Base-by-base conservation (phyloP, 805 yeast species). In the Saccharomyces cerevisiae region DNA sequence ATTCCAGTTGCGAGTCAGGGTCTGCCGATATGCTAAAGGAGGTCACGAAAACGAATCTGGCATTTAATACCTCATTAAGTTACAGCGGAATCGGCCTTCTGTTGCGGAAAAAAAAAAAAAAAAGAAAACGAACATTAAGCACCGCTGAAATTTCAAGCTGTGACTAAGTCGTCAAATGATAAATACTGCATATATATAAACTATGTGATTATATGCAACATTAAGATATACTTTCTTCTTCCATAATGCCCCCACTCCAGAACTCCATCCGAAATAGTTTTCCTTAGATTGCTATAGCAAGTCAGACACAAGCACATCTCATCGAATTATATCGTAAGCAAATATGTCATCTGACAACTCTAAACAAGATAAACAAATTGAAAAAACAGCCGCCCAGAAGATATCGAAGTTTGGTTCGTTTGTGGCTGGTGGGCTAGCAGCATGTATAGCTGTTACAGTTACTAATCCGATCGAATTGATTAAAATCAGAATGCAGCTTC, bases 361-460 rank as follows among this genome's bases (percentile, higher is more conserved):
- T 13, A 50, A 55, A 28, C 29, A 53, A 27, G 56, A 49, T 8
- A 53, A 54, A 27, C 51, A 57, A 26, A 52, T 59, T 13, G 69
- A 66, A 49, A 73, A 73, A 56, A 62, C 79, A 4, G 83, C 82
- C 1, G 77, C 84, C n/a, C 84, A 81, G 59, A 74, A 79, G 59
- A 78, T 85, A 22, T 77, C 84, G 43, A 82, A 88, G 2, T 59
- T 76, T 11, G 95, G 95, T 22, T 95, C 96, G 1, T 89, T 91
- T 63, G 64, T 84, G 4, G 96, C 97, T 3, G 97, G 97, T 53
- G 96, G 94, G 8, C 55, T 87, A 14, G 99, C 99, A 2, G 97
- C 98, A 2, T 91, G 98, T 75, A 94, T 96, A 53, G 98, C 99
- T 0, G 99, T 94, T 48, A 92, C 97, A 0, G 84, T 92, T 67